Percentiles rank a stretch among this genome's conserved stretches.
phyloP scores from a whole-genome alignment of 1,139 yeast species.

The Taphrina flavorubra region DNA sequence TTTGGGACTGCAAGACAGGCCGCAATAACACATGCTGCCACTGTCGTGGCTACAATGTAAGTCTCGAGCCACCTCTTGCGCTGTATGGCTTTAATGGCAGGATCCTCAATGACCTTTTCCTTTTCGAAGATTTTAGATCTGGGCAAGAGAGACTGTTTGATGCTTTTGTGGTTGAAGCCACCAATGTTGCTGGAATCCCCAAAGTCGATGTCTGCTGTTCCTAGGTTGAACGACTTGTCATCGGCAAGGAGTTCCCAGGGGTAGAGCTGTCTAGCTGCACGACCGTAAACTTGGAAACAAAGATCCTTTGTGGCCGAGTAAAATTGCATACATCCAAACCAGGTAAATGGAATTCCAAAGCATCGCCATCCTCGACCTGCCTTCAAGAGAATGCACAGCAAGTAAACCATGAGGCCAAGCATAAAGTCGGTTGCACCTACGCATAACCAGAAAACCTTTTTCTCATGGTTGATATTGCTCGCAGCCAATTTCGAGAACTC shows the following conservation, averaged over 20 bases:
- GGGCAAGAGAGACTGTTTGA: slow-evolving; percentile 28
- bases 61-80: slow-evolving; percentile 37
- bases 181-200: slow-evolving; percentile 30
- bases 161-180: slow-evolving; percentile 30
- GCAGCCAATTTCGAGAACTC: slow-evolving; percentile 35
- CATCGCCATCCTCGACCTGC: slow-evolving; percentile 40
- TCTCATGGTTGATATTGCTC: slow-evolving; percentile 33
- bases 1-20: slow-evolving; percentile 39
- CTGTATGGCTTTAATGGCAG: slow-evolving; percentile 34
- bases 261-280: slow-evolving; percentile 38
- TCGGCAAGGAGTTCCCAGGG: slow-evolving; percentile 40
- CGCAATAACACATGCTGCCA: slow-evolving; percentile 38
- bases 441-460: slow-evolving; percentile 38
- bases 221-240: slow-evolving; percentile 37
- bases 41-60: slow-evolving; percentile 36
- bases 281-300: slow-evolving; percentile 40
- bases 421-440: slow-evolving; percentile 32
- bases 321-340: slow-evolving; percentile 41
- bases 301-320: slow-evolving; percentile 37
- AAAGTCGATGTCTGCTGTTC: slow-evolving; percentile 36
- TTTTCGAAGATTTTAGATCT: slow-evolving; percentile 37
- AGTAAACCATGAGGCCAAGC: slow-evolving; percentile 33
- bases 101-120: slow-evolving; percentile 41
- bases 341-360: slow-evolving; percentile 37
- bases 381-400: slow-evolving; percentile 34